These are phyloP conservation scores for Boletus bicolor DNA, from an alignment of 768 basidiomycete species.

Conservation along the genomic window DNA sequence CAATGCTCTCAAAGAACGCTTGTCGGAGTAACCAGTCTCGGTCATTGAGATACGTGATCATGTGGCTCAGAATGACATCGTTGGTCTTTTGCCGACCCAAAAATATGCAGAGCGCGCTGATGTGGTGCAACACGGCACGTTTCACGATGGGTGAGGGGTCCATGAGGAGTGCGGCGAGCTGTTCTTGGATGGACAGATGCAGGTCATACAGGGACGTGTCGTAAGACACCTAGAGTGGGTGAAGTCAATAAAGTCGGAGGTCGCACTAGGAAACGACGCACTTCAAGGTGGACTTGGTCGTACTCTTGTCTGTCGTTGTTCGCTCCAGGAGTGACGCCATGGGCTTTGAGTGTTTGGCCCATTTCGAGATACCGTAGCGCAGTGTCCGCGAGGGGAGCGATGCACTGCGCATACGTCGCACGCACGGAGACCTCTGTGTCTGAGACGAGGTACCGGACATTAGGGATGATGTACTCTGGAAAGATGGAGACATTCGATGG, in stretches of 20 bases:
- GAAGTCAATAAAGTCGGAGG: not conserved
- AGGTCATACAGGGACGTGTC: slow-evolving; percentile 85
- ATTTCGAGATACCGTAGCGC: slow-evolving; percentile 90
- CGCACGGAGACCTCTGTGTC: slow-evolving; percentile 86
- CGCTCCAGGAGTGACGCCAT: slow-evolving; percentile 52
- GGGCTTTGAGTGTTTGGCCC: slow-evolving; percentile 85
- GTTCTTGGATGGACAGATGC: slow-evolving; percentile 81
- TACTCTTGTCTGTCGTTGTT: slow-evolving; percentile 59
- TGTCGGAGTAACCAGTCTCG: slow-evolving; percentile 88
- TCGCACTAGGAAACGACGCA: slow-evolving; percentile 24
- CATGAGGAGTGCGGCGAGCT: slow-evolving; percentile 80
- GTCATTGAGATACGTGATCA: slow-evolving; percentile 85
- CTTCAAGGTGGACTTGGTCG: slow-evolving; percentile 81
- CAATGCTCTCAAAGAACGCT: slow-evolving; percentile 94
- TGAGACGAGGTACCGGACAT: slow-evolving; percentile 74
- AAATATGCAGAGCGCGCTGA: slow-evolving; percentile 89
- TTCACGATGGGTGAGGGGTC: slow-evolving; percentile 89
- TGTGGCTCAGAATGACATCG: slow-evolving; percentile 86
- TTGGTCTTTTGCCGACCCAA: slow-evolving; percentile 91
- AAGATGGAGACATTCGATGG: slow-evolving; percentile 69
- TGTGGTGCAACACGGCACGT: slow-evolving; percentile 82
- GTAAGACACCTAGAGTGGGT: slow-evolving; percentile 70
- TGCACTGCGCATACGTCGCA: slow-evolving; percentile 78
- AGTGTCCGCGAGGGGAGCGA: slow-evolving; percentile 81
- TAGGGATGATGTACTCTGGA: slow-evolving; percentile 93